A percentile compares a stretch with the other conserved stretches of the same genome.
phyloP scores from a whole-genome alignment of 1,284 basidiomycete species.

The Microbotryum intermedium region DNA sequence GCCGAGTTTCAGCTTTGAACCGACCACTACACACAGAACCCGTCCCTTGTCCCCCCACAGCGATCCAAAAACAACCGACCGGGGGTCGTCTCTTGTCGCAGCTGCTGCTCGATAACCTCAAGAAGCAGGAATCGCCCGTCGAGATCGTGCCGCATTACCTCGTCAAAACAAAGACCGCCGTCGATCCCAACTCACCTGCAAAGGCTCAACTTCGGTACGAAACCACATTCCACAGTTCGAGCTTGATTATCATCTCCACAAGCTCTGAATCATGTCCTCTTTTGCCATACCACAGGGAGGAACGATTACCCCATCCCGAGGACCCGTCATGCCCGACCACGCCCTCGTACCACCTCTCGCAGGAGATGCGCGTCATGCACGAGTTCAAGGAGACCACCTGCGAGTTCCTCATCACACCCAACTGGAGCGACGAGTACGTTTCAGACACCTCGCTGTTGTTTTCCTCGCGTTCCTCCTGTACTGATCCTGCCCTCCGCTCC shows the following conservation, averaged over 20 bases:
- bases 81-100: conserved; percentile 33
- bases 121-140: conserved; percentile 29
- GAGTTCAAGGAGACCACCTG: conserved; percentile 86
- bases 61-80: conserved; percentile 35
- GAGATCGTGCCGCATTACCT: conserved; percentile 71
- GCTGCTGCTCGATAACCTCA: conserved; percentile 35
- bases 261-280: neutral
- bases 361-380: conserved; percentile 76
- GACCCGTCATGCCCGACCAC: conserved; percentile 17
- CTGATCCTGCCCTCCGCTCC: conserved; percentile 38
- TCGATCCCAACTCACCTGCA: conserved; percentile 54
- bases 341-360: conserved; percentile 35
- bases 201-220: conserved; percentile 18
- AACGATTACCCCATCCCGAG: conserved; percentile 37
- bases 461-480: neutral
- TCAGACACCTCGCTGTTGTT: neutral
- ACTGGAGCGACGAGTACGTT: conserved; percentile 73
- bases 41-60: conserved; percentile 15
- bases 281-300: conserved; percentile 55
- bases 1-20: no score
- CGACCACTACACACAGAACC: conserved; percentile 6
- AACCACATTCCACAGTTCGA: neutral
- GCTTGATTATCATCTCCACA: neutral
- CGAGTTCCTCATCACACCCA: conserved; percentile 69
- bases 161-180: conserved; percentile 60